Evolutionary conservation across 345 rosid genomes (phyloP), one percentile per base, ranked within the genome.

Genomic region (Luvunga scandens): DNA sequence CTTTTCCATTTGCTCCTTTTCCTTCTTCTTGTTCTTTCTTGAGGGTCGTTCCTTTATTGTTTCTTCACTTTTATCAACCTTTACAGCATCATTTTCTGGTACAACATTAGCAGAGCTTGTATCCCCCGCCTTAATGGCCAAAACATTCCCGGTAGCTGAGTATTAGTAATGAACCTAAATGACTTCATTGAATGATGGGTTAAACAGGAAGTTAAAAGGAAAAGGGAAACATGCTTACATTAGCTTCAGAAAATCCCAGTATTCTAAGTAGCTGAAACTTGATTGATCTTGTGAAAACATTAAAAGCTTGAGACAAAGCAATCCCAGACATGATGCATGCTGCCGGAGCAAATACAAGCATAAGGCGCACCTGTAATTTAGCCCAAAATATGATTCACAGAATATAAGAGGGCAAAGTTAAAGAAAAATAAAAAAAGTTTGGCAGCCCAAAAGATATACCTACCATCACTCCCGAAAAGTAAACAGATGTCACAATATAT

Each of bases 381-480:
- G 76, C 31, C 69, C 61, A 80, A 72, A 75, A 65, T 66, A 79
- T 28, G 67, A 36, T 62, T 66, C 33, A 21, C 25, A 14, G 6
- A 56, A 73, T 67, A 53, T 22, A 56, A 7, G 57, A 66, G 42
- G 55, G 61, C 12, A 73, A 55, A 59, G 55, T 55, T 22, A 57
- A 71, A 30, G 18, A 66, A 25, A 66, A 38, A 65, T 55, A 18
- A 48, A 45, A 21, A 53, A 53, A 78, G 59, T n/a, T 55, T 19
- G 64, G 33, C 24, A 24, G 65, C 39, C 36, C 69, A 14, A 31
- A 31, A 39, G 79, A 69, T 80, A 53, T 62, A 68, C 94, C 88
- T 81, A 97, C 99, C 99, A 97, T 97, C 80, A 97, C 99, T 86
- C 99, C 99, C 80, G 99, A 97, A 82, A 97, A 97, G 86, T 97